Conservation (phyloP, 2,329 filamentous ascomycete species). For the Monilinia aucupariae region DNA sequence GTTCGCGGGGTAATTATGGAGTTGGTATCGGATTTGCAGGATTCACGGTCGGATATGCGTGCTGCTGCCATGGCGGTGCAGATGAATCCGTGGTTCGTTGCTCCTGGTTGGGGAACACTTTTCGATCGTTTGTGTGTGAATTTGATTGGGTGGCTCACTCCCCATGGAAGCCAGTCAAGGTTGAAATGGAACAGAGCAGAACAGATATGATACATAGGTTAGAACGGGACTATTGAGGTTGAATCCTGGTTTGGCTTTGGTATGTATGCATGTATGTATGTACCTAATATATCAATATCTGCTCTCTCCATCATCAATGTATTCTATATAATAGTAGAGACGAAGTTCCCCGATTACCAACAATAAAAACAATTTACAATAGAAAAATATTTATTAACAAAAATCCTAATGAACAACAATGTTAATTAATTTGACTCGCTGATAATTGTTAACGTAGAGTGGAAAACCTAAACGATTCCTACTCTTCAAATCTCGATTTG, state of each 20-base stretch:
- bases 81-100: constrained; percentile 35
- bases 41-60: constrained; percentile 39
- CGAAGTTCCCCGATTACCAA: background rate
- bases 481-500: too few relatives aligned
- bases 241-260: constrained; percentile 22
- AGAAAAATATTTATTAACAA: too few relatives aligned
- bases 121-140: constrained; percentile 32
- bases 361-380: too few relatives aligned
- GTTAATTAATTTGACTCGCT: too few relatives aligned
- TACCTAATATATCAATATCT: background rate
- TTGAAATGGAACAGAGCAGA: background rate
- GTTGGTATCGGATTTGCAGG: constrained; percentile 47
- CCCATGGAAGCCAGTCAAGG: constrained; percentile 26
- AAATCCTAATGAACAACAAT: too few relatives aligned
- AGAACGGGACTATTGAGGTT: constrained; percentile 36
- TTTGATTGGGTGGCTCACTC: constrained; percentile 31
- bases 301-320: background rate
- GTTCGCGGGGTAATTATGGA: constrained; percentile 46
- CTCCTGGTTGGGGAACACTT: constrained; percentile 24
- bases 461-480: too few relatives aligned
- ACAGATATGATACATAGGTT: constrained; percentile 32
- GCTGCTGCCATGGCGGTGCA: constrained; percentile 41
- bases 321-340: background rate
- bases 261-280: too few relatives aligned
- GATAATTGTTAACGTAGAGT: too few relatives aligned